Evolutionary conservation across 1,284 basidiomycete species (phyloP).

Genomic region (Spongispora temasekensis): DNA sequence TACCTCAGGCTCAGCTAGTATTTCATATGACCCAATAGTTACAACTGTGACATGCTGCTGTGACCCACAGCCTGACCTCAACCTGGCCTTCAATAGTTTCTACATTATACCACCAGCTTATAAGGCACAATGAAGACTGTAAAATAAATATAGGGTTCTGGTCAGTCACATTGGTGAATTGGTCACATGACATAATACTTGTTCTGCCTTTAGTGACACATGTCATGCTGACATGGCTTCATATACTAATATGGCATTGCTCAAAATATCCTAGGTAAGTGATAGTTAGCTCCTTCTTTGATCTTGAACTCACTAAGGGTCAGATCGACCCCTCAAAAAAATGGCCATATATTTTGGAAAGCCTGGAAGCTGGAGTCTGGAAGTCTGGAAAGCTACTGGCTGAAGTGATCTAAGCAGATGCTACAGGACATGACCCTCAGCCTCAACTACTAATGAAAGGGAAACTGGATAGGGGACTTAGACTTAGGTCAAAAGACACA

Average conservation of each 20-base stretch:
- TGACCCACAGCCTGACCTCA: not conserved
- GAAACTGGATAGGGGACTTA: no score
- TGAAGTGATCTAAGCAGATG: no score
- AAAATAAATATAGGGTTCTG: not conserved
- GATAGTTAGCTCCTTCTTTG: not conserved
- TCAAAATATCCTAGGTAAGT: not conserved
- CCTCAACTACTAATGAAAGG: no score
- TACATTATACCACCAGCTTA: not conserved
- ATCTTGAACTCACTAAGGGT: not conserved
- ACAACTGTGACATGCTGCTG: not conserved
- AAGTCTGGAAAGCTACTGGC: no score
- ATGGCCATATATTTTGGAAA: not conserved
- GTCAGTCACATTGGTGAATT: not conserved
- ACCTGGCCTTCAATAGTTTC: not conserved
- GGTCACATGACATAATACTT: not conserved
- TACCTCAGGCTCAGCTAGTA: not conserved
- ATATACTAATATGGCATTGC: not conserved
- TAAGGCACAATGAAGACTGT: not conserved
- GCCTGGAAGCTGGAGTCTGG: no score
- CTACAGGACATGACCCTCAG: no score
- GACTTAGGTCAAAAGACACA: no score
- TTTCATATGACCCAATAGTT: not conserved
- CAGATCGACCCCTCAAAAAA: not conserved
- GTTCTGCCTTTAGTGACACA: not conserved
- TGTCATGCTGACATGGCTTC: not conserved